Evolutionary conservation across 371 early-diverging fungal genomes (phyloP).

Genomic region (Coemansia sp.): DNA sequence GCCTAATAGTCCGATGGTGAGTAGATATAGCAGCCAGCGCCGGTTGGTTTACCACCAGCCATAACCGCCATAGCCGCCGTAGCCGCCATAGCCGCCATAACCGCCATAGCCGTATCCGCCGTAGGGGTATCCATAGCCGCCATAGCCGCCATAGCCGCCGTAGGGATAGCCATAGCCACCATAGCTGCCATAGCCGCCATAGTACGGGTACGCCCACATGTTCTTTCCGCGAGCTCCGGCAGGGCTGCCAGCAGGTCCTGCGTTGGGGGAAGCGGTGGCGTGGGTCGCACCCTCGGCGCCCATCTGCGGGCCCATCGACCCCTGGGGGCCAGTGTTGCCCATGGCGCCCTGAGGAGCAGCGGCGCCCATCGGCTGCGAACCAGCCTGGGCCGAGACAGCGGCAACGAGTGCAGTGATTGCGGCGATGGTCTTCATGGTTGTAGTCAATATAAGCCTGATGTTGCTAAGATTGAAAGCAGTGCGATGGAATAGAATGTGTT

Average conservation of each 20-base stretch:
- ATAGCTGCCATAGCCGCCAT: constrained; percentile 30
- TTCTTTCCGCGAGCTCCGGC: constrained; percentile 46
- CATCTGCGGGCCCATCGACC: constrained; percentile 30
- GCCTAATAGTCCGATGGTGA: too few relatives aligned
- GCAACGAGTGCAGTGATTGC: constrained; percentile 28
- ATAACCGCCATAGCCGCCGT: constrained; percentile 33
- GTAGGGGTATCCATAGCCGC: constrained; percentile 32
- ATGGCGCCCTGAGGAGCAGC: constrained; percentile 31
- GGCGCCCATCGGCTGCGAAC: constrained; percentile 28
- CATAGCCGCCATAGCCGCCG: constrained; percentile 29
- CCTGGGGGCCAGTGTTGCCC: constrained; percentile 30
- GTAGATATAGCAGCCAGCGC: neutral
- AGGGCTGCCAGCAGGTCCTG: constrained; percentile 46
- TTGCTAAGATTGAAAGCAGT: neutral
- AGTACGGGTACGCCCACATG: constrained; percentile 49
- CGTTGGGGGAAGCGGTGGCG: constrained; percentile 17
- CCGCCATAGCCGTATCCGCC: constrained; percentile 21
- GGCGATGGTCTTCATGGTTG: constrained; percentile 38
- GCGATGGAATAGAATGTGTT: neutral
- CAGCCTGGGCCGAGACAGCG: constrained; percentile 31
- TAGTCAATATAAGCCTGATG: neutral
- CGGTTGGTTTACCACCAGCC: constrained; percentile 27
- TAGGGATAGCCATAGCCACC: constrained; percentile 30
- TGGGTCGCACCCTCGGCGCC: constrained; percentile 30
- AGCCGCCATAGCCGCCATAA: constrained; percentile 29